These are phyloP conservation scores for Beauveria sp. DNA, from an alignment of 2,329 filamentous ascomycete genomes.

Conservation along the genomic window DNA sequence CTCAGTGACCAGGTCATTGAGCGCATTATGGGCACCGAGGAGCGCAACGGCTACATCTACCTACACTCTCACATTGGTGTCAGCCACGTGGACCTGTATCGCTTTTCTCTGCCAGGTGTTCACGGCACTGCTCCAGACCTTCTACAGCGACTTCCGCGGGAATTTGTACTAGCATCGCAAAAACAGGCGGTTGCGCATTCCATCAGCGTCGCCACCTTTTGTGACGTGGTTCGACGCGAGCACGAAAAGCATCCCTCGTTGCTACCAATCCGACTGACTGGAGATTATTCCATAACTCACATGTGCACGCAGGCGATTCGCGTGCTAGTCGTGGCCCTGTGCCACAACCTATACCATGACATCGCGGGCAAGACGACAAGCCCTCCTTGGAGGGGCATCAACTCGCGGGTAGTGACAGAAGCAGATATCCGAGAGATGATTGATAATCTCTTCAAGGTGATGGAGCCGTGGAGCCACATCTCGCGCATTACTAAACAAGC, in stretches of 20 bases:
- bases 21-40: conserved; percentile 22
- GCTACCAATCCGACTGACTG: conserved; percentile 20
- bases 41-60: conserved; percentile 28
- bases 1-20: conserved; percentile 27
- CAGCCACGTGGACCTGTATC: conserved; percentile 32
- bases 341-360: conserved; percentile 28
- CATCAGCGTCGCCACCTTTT: conserved; percentile 29
- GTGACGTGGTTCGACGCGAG: conserved; percentile 25
- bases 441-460: conserved; percentile 25
- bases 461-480: conserved; percentile 25
- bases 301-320: conserved; percentile 23
- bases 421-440: conserved; percentile 25
- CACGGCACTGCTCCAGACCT: conserved; percentile 26
- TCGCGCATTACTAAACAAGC: conserved; percentile 21
- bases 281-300: conserved; percentile 25
- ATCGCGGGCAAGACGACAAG: conserved; percentile 28
- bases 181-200: conserved; percentile 33
- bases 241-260: conserved; percentile 19
- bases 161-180: conserved; percentile 28
- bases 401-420: conserved; percentile 22
- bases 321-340: conserved; percentile 27
- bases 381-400: conserved; percentile 24
- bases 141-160: conserved; percentile 25
- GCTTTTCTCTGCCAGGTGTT: conserved; percentile 29
- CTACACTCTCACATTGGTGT: conserved; percentile 29